These are phyloP conservation scores for Brassica rapa DNA, from an alignment of 345 rosid species.

Conservation along the genomic window DNA sequence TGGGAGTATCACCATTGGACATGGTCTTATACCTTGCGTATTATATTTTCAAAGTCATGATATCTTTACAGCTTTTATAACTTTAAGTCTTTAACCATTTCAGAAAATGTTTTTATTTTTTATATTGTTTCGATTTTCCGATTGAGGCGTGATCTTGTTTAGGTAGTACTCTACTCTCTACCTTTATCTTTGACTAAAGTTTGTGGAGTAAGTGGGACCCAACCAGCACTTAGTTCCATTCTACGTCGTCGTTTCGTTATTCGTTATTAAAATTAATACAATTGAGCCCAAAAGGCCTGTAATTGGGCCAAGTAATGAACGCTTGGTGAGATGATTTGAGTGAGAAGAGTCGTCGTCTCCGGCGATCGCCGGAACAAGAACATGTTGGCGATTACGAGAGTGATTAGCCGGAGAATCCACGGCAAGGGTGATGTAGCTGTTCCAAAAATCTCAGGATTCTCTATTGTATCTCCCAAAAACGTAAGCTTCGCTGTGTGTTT, in stretches of 20 bases:
- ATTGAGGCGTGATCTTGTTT: background rate
- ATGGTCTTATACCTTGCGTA: conserved; percentile 29
- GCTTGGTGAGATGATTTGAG: background rate
- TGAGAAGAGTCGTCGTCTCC: conserved; percentile 1
- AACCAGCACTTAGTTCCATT: background rate
- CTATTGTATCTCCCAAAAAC: conserved; percentile 58
- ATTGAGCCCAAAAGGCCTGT: background rate
- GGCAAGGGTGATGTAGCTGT: conserved; percentile 15
- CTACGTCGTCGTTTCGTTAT: background rate
- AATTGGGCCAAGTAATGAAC: background rate
- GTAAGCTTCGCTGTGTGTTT: conserved; percentile 40
- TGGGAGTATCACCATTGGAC: too few relatives aligned
- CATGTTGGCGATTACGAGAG: conserved; percentile 42
- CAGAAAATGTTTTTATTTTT: background rate
- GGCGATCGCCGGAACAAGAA: conserved; percentile 25
- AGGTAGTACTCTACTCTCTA: background rate
- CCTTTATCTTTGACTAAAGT: conserved; percentile 26
- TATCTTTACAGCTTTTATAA: conserved; percentile 7
- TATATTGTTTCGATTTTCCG: background rate
- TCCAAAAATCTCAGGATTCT: conserved; percentile 57
- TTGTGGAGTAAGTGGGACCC: conserved; percentile 7
- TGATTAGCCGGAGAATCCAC: conserved; percentile 46
- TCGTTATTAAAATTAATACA: background rate
- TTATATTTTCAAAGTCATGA: background rate
- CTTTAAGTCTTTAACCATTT: background rate